Evolutionary conservation across 2,329 filamentous ascomycete species (phyloP).

Genomic region (Botrytis fabae): DNA sequence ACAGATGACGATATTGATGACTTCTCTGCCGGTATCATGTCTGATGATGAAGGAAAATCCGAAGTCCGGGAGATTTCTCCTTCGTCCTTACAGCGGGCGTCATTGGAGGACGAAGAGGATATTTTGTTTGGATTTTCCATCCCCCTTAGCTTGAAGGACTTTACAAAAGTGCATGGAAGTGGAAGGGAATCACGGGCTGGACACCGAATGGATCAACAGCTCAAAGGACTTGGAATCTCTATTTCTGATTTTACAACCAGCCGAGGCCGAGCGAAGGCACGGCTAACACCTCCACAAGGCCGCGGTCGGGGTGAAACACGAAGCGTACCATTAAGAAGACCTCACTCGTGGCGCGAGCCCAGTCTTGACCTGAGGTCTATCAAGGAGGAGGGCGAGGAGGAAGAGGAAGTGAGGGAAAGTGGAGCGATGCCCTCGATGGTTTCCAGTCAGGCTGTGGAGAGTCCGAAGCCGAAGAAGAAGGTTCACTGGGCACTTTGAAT

Average conservation of each 20-base stretch:
- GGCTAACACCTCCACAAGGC: conserved; percentile 26
- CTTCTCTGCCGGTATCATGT: conserved; percentile 40
- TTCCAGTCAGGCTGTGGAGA: conserved; percentile 22
- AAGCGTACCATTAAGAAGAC: conserved; percentile 33
- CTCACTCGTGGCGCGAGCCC: conserved; percentile 39
- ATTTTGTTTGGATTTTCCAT: conserved; percentile 33
- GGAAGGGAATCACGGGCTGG: conserved; percentile 31
- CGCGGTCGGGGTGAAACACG: conserved; percentile 35
- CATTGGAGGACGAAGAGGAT: conserved; percentile 29
- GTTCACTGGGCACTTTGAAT: conserved; percentile 39
- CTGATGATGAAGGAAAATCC: conserved; percentile 28
- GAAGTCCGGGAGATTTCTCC: conserved; percentile 39
- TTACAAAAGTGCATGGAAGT: conserved; percentile 28
- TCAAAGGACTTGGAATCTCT: conserved; percentile 35
- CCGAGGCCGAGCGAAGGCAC: conserved; percentile 35
- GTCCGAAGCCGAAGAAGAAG: conserved; percentile 37
- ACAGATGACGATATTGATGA: conserved; percentile 38
- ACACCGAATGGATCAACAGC: conserved; percentile 24
- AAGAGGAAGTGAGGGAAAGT: conserved; percentile 18
- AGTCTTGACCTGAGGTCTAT: conserved; percentile 40
- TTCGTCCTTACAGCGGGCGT: conserved; percentile 34
- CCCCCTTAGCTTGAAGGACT: conserved; percentile 38
- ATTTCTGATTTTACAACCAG: conserved; percentile 28
- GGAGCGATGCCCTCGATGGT: conserved; percentile 21
- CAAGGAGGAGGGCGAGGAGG: conserved; percentile 36